These are phyloP conservation scores for Oenanthe javanica DNA, from an alignment of 140 eudicot species.

Conservation along the genomic window DNA sequence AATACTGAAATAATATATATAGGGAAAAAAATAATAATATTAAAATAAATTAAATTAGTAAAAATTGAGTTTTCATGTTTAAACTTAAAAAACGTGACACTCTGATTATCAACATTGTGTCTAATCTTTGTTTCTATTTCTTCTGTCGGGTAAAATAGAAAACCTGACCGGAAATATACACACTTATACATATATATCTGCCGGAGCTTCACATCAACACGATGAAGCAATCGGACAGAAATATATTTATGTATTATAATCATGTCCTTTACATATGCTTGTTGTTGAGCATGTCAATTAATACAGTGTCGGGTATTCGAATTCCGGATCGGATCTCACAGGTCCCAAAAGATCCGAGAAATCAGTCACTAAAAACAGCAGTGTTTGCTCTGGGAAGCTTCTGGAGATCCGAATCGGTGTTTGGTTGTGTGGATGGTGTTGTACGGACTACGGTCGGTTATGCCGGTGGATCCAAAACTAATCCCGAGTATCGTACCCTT, in stretches of 20 bases:
- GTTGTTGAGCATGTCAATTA: constrained; percentile 1
- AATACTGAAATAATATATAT: too few species aligned
- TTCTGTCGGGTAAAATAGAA: background rate
- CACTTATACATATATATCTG: background rate
- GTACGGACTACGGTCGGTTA: constrained; percentile 80
- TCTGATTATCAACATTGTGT: too few species aligned
- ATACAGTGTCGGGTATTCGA: constrained; percentile 39
- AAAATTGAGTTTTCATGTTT: too few species aligned
- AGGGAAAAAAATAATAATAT: too few species aligned
- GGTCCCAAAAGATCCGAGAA: constrained; percentile 23
- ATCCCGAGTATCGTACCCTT: constrained; percentile 81
- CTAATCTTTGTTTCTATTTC: background rate
- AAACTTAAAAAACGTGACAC: too few species aligned
- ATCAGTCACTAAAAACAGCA: constrained; percentile 43
- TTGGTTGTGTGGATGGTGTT: constrained; percentile 92
- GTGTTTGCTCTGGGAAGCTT: constrained; percentile 90
- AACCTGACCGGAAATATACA: background rate
- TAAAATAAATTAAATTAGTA: too few species aligned
- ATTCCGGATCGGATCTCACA: constrained; percentile 73
- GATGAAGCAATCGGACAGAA: background rate
- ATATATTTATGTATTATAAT: background rate
- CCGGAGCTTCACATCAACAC: constrained; percentile 5
- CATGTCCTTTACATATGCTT: background rate
- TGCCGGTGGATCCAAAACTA: constrained; percentile 75
- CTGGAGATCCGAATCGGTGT: constrained; percentile 93